Percentiles rank a stretch among this genome's conserved stretches.
These are phyloP conservation scores for Myxozyma sirexii DNA, from an alignment of 805 yeast genomes.

Conservation along the genomic window DNA sequence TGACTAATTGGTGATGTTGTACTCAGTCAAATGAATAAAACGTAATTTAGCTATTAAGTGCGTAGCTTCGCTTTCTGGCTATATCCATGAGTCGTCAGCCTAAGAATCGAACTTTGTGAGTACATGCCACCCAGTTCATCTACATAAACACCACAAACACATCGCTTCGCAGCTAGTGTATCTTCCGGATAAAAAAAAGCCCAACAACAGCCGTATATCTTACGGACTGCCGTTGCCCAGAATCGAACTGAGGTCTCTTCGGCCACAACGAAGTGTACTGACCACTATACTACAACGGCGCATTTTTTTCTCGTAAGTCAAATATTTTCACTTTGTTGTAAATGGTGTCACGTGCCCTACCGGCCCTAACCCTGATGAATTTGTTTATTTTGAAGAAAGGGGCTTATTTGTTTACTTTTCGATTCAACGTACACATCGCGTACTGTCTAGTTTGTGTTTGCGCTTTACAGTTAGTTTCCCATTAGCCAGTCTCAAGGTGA, in stretches of 20 bases:
- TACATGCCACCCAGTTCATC: too few relatives aligned
- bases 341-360: too few relatives aligned
- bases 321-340: too few relatives aligned
- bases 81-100: too few relatives aligned
- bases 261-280: conserved; percentile 67
- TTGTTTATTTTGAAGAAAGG: background rate
- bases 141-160: too few relatives aligned
- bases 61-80: too few relatives aligned
- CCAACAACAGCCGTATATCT: background rate
- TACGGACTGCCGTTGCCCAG: conserved; percentile 58
- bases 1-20: background rate
- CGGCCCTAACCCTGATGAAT: background rate
- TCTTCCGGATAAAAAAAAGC: background rate
- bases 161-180: too few relatives aligned
- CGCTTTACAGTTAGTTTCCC: too few relatives aligned
- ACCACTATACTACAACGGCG: conserved; percentile 54
- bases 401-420: conserved; percentile 6
- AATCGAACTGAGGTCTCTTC: conserved; percentile 66
- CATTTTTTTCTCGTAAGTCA: background rate
- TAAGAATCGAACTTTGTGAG: too few relatives aligned
- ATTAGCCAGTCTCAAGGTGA: too few relatives aligned
- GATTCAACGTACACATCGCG: background rate
- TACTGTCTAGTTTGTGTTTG: background rate
- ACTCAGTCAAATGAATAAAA: too few relatives aligned
- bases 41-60: too few relatives aligned